Evolutionary conservation across 139 green algal genomes (phyloP).

Genomic region (Auxenochlorella protothecoides): DNA sequence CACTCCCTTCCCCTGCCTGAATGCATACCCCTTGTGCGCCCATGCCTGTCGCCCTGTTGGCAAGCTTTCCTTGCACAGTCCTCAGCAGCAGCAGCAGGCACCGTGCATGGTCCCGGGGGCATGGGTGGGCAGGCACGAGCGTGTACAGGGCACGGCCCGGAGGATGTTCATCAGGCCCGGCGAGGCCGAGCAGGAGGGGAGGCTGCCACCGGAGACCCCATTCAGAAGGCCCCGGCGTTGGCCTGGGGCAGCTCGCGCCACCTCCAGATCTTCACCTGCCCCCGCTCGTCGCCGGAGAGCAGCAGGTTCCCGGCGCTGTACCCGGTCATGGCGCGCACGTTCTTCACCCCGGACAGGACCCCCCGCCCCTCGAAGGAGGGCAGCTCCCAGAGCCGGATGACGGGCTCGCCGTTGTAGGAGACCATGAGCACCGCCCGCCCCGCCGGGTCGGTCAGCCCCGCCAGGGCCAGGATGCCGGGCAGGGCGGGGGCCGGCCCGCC

Average conservation of each 20-base stretch:
- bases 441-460: slow-evolving; percentile 28
- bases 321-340: slow-evolving; percentile 34
- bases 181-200: too few species aligned
- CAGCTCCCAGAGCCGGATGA: slow-evolving; percentile 48
- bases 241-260: slow-evolving; percentile 2
- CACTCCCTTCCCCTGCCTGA: too few species aligned
- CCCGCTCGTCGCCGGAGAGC: slow-evolving; percentile 40
- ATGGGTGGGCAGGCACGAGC: too few species aligned
- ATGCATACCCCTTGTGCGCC: too few species aligned
- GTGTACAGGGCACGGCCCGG: too few species aligned
- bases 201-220: too few species aligned
- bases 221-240: neutral
- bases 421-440: slow-evolving; percentile 36
- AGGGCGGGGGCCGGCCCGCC: slow-evolving; percentile 1
- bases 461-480: slow-evolving; percentile 32
- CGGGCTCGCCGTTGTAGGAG: slow-evolving; percentile 43
- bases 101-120: too few species aligned
- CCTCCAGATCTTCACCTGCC: slow-evolving; percentile 54
- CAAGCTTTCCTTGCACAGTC: too few species aligned
- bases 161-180: too few species aligned
- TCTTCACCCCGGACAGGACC: slow-evolving; percentile 29
- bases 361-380: slow-evolving; percentile 49
- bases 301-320: slow-evolving; percentile 26
- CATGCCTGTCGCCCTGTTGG: too few species aligned
- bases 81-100: too few species aligned